Conservation (phyloP, 2,329 filamentous ascomycete genomes). For the Xylaria sp. region DNA sequence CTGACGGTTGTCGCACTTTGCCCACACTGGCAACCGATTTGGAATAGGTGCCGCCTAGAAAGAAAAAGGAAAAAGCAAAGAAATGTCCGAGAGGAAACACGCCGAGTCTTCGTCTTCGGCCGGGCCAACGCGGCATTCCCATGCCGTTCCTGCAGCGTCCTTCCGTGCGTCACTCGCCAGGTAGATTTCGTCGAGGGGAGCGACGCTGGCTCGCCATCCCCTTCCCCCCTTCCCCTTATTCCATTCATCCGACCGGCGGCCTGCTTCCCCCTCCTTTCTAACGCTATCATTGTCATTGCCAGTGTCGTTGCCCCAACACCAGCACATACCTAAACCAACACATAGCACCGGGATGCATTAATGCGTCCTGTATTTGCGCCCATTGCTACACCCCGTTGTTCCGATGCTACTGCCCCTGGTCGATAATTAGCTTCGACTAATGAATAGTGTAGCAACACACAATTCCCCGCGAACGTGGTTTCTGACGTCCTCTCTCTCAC, state of each 20-base stretch:
- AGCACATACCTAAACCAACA: too few species aligned
- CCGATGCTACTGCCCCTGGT: slow-evolving; percentile 34
- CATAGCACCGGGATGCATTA: slow-evolving; percentile 5
- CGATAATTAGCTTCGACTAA: slow-evolving; percentile 47
- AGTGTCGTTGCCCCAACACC: slow-evolving; percentile 1
- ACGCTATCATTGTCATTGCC: not conserved
- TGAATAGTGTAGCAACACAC: slow-evolving; percentile 66
- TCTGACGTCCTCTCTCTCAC: slow-evolving; percentile 86
- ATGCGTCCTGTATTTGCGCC: slow-evolving; percentile 9
- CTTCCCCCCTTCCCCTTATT: not conserved
- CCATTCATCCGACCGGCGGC: slow-evolving; percentile 17
- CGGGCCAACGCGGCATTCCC: slow-evolving; percentile 55
- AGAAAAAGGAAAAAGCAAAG: slow-evolving; percentile 30
- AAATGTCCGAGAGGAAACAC: slow-evolving; percentile 60
- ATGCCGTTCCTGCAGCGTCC: slow-evolving; percentile 60
- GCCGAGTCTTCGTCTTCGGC: slow-evolving; percentile 54
- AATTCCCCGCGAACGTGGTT: slow-evolving; percentile 91
- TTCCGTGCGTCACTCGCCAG: slow-evolving; percentile 61
- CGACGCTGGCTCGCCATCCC: slow-evolving; percentile 12
- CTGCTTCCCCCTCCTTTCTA: slow-evolving; percentile 8
- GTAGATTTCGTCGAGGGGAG: slow-evolving; percentile 17
- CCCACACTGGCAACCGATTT: slow-evolving; percentile 14
- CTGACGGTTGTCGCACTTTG: slow-evolving; percentile 12
- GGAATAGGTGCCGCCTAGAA: slow-evolving; percentile 6
- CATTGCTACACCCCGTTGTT: slow-evolving; percentile 3